These are phyloP conservation scores for Lumnitzera racemosa DNA, from an alignment of 345 rosid genomes.

Conservation along the genomic window DNA sequence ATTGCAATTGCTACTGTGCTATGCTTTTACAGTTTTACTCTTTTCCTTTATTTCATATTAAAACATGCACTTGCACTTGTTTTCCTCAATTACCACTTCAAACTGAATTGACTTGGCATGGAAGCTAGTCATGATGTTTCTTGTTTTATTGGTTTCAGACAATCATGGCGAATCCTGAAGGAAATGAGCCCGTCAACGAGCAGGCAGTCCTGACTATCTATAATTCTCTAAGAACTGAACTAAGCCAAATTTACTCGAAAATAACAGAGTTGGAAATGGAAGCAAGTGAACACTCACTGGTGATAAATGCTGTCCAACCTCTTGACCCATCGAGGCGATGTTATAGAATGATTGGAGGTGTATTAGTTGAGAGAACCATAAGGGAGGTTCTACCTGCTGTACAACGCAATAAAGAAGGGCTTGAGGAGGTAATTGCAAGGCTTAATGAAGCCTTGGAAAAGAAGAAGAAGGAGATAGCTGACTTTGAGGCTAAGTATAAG, in stretches of 20 bases:
- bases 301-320: conserved; percentile 80
- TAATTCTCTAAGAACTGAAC: conserved; percentile 61
- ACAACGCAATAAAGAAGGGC: conserved; percentile 85
- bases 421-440: conserved; percentile 79
- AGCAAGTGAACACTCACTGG: conserved; percentile 79
- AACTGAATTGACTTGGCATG: no score
- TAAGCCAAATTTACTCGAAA: conserved; percentile 85
- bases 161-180: conserved; percentile 53
- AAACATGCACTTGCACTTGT: no score
- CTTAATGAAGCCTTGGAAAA: conserved; percentile 75
- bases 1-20: no score
- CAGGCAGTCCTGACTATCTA: conserved; percentile 72
- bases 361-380: conserved; percentile 88
- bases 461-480: conserved; percentile 73
- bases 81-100: no score
- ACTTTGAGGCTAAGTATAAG: conserved; percentile 78
- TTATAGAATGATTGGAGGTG: conserved; percentile 92
- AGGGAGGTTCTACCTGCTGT: conserved; percentile 93
- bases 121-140: not conserved
- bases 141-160: conserved; percentile 11
- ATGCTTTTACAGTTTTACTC: no score
- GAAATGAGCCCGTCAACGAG: conserved; percentile 36
- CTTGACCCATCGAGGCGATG: conserved; percentile 79
- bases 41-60: no score
- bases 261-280: conserved; percentile 96